Conservation (phyloP, 169 alveolate genomes). For the Eimeria brunetti region DNA sequence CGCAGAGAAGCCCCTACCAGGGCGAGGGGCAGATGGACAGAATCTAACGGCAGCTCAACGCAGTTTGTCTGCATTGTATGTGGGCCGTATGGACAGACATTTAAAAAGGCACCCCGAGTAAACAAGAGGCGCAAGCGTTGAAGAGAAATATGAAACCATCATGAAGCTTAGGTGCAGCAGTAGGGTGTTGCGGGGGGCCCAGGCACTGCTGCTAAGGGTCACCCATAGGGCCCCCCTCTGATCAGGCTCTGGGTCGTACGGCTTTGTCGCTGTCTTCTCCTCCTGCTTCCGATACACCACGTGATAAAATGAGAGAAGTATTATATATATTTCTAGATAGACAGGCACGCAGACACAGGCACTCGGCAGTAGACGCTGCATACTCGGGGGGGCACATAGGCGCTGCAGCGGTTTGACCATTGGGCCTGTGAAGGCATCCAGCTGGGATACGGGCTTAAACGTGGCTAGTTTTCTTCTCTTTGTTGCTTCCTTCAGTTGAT, state of each 20-base stretch:
- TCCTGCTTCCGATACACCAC: background rate
- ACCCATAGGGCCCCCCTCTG: background rate
- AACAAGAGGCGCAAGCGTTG: background rate
- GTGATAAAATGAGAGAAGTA: background rate
- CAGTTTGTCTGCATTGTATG: slow-evolving; percentile 66
- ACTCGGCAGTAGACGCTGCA: background rate
- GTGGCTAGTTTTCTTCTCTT: background rate
- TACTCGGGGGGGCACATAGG: background rate
- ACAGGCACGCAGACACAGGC: background rate
- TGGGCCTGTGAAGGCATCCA: slow-evolving; percentile 1
- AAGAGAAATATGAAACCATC: background rate
- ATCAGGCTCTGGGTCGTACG: background rate
- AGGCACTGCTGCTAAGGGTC: slow-evolving; percentile 12
- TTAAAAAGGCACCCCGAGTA: background rate
- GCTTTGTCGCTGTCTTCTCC: background rate
- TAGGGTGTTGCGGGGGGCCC: background rate
- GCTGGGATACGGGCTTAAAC: background rate
- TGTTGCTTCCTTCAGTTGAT: background rate
- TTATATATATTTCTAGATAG: background rate
- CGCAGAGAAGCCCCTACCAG: slow-evolving; percentile 65
- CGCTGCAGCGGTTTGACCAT: slow-evolving; percentile 39
- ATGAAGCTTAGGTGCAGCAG: background rate
- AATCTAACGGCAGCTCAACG: slow-evolving; percentile 50
- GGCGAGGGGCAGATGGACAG: slow-evolving; percentile 35
- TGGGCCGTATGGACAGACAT: background rate